Percentiles rank a stretch among this genome's conserved stretches.
These are phyloP conservation scores for Avena insularis DNA, from an alignment of 176 grass and related monocot species.

Conservation along the genomic window DNA sequence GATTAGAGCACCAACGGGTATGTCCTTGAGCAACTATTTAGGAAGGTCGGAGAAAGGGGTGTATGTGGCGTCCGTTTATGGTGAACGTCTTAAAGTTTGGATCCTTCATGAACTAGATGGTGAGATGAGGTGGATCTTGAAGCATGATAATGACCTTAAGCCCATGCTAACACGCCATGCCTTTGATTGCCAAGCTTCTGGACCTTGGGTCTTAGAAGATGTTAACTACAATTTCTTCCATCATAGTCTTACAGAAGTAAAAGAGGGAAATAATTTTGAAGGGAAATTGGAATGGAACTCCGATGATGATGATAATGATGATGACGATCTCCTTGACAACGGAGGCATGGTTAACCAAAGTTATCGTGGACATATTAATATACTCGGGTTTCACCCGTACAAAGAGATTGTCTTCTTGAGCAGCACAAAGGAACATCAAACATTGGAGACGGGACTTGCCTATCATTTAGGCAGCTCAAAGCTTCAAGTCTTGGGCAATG, in stretches of 20 bases:
- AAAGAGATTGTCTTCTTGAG: conserved; percentile 2
- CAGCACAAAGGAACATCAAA: not conserved
- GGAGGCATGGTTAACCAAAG: not conserved
- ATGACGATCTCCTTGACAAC: not conserved
- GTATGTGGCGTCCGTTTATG: not conserved
- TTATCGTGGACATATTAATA: not conserved
- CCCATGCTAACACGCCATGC: not conserved
- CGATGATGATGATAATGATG: not conserved
- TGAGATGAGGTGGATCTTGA: not conserved
- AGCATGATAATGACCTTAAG: not conserved
- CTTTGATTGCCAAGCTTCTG: not conserved
- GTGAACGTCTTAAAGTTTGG: not conserved
- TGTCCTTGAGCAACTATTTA: not conserved
- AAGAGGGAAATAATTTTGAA: not conserved
- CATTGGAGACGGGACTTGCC: not conserved
- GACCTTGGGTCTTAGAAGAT: not conserved
- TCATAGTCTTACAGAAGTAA: not conserved
- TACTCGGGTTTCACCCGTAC: not conserved
- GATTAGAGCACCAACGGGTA: not conserved
- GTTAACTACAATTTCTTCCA: not conserved
- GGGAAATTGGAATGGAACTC: not conserved
- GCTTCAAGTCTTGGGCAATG: not conserved
- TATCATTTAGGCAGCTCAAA: not conserved
- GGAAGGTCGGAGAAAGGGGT: not conserved
- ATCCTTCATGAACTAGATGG: not conserved